Evolutionary conservation across 148 eudicot genomes (phyloP), one percentile per base, ranked within the genome.

Genomic region (Vaccinium corymbosum): DNA sequence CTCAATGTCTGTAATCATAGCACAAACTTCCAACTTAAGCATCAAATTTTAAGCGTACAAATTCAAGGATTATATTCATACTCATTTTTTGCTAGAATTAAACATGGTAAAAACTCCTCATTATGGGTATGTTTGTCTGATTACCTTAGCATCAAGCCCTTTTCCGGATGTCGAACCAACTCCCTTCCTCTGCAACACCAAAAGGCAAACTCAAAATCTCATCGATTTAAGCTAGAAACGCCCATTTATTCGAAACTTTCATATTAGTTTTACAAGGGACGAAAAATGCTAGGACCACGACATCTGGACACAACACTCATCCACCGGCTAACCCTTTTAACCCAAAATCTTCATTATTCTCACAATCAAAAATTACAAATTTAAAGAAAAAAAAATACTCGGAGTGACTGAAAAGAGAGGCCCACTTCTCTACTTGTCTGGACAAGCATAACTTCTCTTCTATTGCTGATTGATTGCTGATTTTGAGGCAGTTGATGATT

Each of bases 71-170:
- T 42, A 42, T 5, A 42, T 42, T 42, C 46, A 42, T 0, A 42
- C 46, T 42, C 46, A 42, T 42, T 42, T 42, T 42, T 42, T 42
- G 46, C 46, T 42, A 42, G 0, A 42, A 42, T 42, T 5, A 42
- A 42, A 42, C 46, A 42, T 42, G 46, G 46, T 42, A 42, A 42
- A 42, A 42, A 4, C 46, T 42, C 46, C 46, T 5, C 46, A 22
- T 14, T 15, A 32, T 32, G 16, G 8, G 17, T 42, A 2, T 9
- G 29, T 19, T 25, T 52, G 56, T 7, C 6, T 56, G 35, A 49
- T 76, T 78, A 93, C 98, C 97, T 95, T 95, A 55, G 97, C 93
- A 90, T 95, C 98, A 72, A 92, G 88, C 17, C 88, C 89, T 89
- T 90, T 93, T 25, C 89, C 93, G 83, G 97, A 93, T 68, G 87